Evolutionary conservation across 2,329 filamentous ascomycete genomes (phyloP), one percentile per base, ranked within the genome.

Genomic region (Fusarium solani-melongenae): DNA sequence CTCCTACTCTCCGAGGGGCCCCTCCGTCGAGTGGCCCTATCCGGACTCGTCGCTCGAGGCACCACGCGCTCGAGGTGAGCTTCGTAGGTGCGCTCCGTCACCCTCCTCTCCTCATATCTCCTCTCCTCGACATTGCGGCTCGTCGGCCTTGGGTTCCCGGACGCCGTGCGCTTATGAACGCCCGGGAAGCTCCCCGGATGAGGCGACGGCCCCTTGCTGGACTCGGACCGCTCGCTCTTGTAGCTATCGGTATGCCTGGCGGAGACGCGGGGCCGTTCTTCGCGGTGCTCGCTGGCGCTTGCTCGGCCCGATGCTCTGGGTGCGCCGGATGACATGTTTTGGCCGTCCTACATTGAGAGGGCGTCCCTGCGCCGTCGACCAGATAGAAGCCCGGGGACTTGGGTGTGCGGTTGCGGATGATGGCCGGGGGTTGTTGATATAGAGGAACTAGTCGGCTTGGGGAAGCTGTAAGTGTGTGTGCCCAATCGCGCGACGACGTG

Each of bases 41-140:
- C 88, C 2, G 91, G 88, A 76, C 92, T 93, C 78, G 86, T 88
- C 9, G 87, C 86, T 66, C 90, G 87, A 66, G 76, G 85, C 38
- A 90, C 86, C 64, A 91, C 79, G 63, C 89, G 90, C 78, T 94
- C 92, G 66, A 89, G 85, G 24, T 90, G 91, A 53, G 90, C 90
- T 68, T 91, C 86, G 63, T 81, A 89, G 79, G 77, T 86, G 79
- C 78, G 86, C 81, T 92, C 90, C 9, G 87, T 90, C 34, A 83
- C 77, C 77, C 88, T 85, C 71, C 89, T 83, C 79, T 90, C 87
- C 71, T 90, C 88, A 66, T 83, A 81, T n/a, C 81, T 79, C 20
- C 83, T 76, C 66, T 84, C 83, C 20, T 82, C 85, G 34, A 84
- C 80, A 46, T 80, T 81, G 73, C 86, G 85, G 78, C 84, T 88